These are phyloP conservation scores for Dichomitus squalens DNA, from an alignment of 1,284 basidiomycete genomes.

Conservation along the genomic window DNA sequence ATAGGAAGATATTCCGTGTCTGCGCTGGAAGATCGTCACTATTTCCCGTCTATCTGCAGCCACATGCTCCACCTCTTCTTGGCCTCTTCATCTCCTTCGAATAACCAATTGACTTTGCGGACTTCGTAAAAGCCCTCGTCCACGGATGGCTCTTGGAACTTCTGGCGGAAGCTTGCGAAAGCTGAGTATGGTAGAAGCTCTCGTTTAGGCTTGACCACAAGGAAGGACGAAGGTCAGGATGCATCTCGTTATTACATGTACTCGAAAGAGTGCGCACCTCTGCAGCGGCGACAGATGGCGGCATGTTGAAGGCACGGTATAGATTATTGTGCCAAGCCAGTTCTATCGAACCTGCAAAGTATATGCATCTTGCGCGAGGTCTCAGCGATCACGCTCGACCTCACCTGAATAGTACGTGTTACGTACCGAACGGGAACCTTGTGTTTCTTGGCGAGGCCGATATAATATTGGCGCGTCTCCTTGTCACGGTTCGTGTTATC, in stretches of 20 bases:
- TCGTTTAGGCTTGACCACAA: constrained; percentile 42
- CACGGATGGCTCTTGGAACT: constrained; percentile 66
- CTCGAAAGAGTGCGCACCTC: constrained; percentile 23
- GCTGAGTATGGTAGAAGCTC: constrained; percentile 67
- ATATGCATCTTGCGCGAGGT: constrained; percentile 56
- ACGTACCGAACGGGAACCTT: constrained; percentile 59
- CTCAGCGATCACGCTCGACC: not conserved
- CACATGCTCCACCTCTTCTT: constrained; percentile 76
- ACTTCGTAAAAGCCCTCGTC: constrained; percentile 81
- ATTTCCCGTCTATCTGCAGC: constrained; percentile 70
- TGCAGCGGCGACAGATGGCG: constrained; percentile 40
- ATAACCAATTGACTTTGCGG: constrained; percentile 77
- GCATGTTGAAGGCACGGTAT: constrained; percentile 72
- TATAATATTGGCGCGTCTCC: constrained; percentile 68
- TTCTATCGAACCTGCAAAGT: constrained; percentile 72
- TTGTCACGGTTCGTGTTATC: constrained; percentile 87
- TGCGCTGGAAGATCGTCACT: not conserved
- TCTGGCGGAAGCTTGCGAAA: constrained; percentile 59
- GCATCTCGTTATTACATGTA: not conserved
- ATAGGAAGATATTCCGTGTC: not conserved
- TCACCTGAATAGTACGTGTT: not conserved
- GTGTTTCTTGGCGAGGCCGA: constrained; percentile 62
- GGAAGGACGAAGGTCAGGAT: not conserved
- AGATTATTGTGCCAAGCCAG: constrained; percentile 91
- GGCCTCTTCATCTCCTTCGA: constrained; percentile 75